phyloP scores from a whole-genome alignment of 1,139 yeast species.

The Taphrina populina region DNA sequence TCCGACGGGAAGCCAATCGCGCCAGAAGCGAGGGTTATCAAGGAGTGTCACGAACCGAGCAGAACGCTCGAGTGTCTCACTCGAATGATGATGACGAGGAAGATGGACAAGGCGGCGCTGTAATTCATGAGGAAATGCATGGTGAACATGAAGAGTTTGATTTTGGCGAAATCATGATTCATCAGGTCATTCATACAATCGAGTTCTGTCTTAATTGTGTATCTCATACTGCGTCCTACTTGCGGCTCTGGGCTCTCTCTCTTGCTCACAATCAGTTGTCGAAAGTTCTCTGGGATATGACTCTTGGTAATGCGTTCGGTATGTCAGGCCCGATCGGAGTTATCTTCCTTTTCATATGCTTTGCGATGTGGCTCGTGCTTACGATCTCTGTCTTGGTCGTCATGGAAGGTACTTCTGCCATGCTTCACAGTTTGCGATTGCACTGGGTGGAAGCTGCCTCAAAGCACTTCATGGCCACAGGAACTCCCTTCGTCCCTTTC shows the following conservation, averaged over 20 bases:
- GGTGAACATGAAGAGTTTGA: slow-evolving; percentile 56
- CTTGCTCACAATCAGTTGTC: slow-evolving; percentile 96
- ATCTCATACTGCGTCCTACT: slow-evolving; percentile 95
- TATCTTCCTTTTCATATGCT: slow-evolving; percentile 67
- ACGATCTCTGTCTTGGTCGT: slow-evolving; percentile 88
- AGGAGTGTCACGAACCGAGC: slow-evolving; percentile 37
- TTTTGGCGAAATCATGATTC: slow-evolving; percentile 92
- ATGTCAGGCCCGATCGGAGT: slow-evolving; percentile 69
- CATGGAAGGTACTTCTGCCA: slow-evolving; percentile 99
- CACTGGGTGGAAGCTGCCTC: slow-evolving; percentile 99
- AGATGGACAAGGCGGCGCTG: slow-evolving; percentile 42
- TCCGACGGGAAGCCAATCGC: slow-evolving; percentile 51
- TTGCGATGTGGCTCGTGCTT: slow-evolving; percentile 91
- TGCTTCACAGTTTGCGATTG: slow-evolving; percentile 92
- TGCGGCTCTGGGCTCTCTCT: slow-evolving; percentile 95
- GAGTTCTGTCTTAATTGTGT: slow-evolving; percentile 97
- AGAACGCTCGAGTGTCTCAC: slow-evolving; percentile 41
- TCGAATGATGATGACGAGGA: slow-evolving; percentile 41
- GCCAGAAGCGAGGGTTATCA: slow-evolving; percentile 44
- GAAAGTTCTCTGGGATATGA: slow-evolving; percentile 94
- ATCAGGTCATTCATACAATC: slow-evolving; percentile 96
- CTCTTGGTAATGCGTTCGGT: slow-evolving; percentile 79
- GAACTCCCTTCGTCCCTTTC: slow-evolving; percentile 82
- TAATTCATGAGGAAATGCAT: slow-evolving; percentile 43
- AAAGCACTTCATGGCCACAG: slow-evolving; percentile 95